These are phyloP conservation scores for Aureobasidium sp. DNA, from an alignment of 2,329 filamentous ascomycete species.

Conservation along the genomic window DNA sequence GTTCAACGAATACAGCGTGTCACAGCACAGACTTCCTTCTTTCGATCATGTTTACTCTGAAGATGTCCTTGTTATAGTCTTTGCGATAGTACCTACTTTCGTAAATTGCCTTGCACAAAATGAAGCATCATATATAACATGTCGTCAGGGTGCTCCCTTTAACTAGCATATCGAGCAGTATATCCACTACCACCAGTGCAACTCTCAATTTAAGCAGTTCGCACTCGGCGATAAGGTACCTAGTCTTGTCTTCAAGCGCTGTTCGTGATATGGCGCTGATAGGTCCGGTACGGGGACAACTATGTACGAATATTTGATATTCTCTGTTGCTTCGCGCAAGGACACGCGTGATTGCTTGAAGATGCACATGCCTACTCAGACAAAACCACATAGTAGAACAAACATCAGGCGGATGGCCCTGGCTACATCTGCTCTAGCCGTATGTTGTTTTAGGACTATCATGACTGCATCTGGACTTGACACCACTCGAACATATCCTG, in stretches of 20 bases:
- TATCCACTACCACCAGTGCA: background rate
- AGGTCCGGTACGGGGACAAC: background rate
- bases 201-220: fast-evolving
- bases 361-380: background rate
- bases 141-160: background rate
- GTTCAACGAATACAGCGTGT: background rate
- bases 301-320: background rate
- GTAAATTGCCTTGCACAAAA: background rate
- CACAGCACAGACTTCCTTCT: background rate
- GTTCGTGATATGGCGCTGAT: background rate
- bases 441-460: too few species aligned
- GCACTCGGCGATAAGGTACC: background rate
- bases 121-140: background rate
- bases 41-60: background rate
- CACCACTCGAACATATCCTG: background rate
- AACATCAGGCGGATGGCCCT: background rate
- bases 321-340: too few species aligned
- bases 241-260: too few species aligned
- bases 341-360: fast-evolving
- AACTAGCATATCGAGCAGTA: background rate
- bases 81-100: background rate
- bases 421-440: too few species aligned
- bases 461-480: background rate
- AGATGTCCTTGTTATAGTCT: background rate
- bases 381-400: too few species aligned